Evolutionary conservation across 495 filamentous ascomycete genomes (phyloP), one percentile per base, ranked within the genome.

Genomic region (Echria macrotheca): DNA sequence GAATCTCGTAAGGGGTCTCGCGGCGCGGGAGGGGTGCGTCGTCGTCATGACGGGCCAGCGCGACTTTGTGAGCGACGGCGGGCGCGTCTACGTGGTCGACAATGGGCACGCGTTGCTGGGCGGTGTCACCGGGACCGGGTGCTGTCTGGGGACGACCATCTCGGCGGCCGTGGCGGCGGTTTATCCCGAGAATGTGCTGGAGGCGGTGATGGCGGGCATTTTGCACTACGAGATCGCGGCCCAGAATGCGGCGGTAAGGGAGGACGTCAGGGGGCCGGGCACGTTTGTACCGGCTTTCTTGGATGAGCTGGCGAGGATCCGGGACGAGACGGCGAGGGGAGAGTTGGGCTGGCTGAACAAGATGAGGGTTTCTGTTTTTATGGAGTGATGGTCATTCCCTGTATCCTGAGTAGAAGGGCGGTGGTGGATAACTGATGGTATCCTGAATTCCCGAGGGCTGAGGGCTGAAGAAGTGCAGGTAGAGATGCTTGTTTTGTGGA

Each of bases 281-380:
- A 91, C 86, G 12, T 97, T 97, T 69, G 77, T 95, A 7, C 84
- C 88, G 2, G 85, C 85, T 0, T 91, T 95, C 58, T 69, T 96
- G 17, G 91, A 96, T 54, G 85, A 72, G 56, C 63, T 82, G 39
- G 76, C 76, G 58, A 68, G 62, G 10, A 77, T 81, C 43, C 68
- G 74, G 42, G 65, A 65, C 28, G 73, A 69, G 15, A 75, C 77
- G 2, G 59, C 63, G 9, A 59, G 66, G 36, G 73, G 71, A 0
- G 69, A 82, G 31, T 24, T 70, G n/a, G 57, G 53, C 10, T 85
- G 81, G 82, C 63, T 84, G 7, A 63, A 68, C 15, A 70, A 68
- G 17, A 81, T 78, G 1, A 83, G 78, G 64, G 64, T 88, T 31
- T 33, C 44, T 36, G 24, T 31, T 25, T 8, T 18, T 24, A 18